Conservation (phyloP, 1,284 basidiomycete species). For the Sanguinoderma infundibulare region DNA sequence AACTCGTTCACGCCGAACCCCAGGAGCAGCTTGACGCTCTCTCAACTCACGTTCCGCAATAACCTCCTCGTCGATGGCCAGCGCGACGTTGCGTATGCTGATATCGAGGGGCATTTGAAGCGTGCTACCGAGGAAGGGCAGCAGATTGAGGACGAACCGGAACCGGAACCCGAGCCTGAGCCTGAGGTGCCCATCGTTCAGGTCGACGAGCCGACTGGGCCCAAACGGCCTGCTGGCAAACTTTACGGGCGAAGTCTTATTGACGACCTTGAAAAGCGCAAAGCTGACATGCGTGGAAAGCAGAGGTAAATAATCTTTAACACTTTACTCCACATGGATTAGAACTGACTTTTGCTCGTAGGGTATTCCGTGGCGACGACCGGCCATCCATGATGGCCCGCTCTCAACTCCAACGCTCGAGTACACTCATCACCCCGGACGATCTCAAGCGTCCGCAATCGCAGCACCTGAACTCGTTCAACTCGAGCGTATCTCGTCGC, state of each 20-base stretch:
- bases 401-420: conserved; percentile 52
- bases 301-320: conserved; percentile 59
- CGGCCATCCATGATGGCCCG: conserved; percentile 87
- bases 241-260: conserved; percentile 81
- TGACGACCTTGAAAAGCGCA: conserved; percentile 78
- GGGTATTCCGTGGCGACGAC: conserved; percentile 75
- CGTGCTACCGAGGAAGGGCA: conserved; percentile 75
- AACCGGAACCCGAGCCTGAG: conserved; percentile 41
- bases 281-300: conserved; percentile 74
- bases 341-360: conserved; percentile 31
- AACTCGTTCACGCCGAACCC: conserved; percentile 82
- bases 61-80: conserved; percentile 69
- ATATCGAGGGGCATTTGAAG: conserved; percentile 61
- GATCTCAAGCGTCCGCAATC: conserved; percentile 54
- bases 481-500: conserved; percentile 46
- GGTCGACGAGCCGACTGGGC: conserved; percentile 42
- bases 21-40: conserved; percentile 67
- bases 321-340: too few relatives aligned
- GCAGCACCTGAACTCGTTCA: conserved; percentile 48
- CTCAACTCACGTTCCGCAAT: conserved; percentile 82
- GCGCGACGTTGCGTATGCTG: conserved; percentile 62
- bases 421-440: conserved; percentile 75
- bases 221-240: conserved; percentile 69
- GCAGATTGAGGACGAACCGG: conserved; percentile 53
- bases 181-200: conserved; percentile 44